These are phyloP conservation scores for Globisporangium paroecandrum DNA, from an alignment of 352 stramenopile species.

Conservation along the genomic window DNA sequence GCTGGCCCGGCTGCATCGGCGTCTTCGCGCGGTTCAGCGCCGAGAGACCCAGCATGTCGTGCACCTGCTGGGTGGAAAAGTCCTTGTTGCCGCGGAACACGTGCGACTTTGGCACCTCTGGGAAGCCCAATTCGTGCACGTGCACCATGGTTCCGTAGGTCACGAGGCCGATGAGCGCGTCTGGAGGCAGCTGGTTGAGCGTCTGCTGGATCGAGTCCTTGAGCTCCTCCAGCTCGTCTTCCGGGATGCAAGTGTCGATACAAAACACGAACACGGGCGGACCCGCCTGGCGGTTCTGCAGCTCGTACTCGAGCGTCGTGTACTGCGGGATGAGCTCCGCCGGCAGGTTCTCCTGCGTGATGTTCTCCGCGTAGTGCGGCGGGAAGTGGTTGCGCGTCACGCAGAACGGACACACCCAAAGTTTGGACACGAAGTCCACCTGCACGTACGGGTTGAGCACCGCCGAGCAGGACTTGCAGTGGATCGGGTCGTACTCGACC, in stretches of 20 bases:
- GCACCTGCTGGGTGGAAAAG: constrained; percentile 93
- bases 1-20: constrained; percentile 45
- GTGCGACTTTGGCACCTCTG: constrained; percentile 95
- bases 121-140: constrained; percentile 98
- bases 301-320: constrained; percentile 99
- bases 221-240: constrained; percentile 96
- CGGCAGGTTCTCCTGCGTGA: constrained; percentile 97
- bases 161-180: constrained; percentile 97
- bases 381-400: constrained; percentile 98
- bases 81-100: constrained; percentile 99
- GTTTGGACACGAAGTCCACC: constrained; percentile 98
- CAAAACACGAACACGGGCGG: constrained; percentile 98
- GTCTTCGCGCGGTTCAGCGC: constrained; percentile 53
- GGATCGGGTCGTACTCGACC: constrained; percentile 98
- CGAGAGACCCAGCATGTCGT: constrained; percentile 94
- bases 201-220: constrained; percentile 98
- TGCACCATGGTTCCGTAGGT: constrained; percentile 99
- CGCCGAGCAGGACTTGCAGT: constrained; percentile 96
- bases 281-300: constrained; percentile 90
- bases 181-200: constrained; percentile 96
- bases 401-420: constrained; percentile 99
- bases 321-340: constrained; percentile 99
- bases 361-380: constrained; percentile 93
- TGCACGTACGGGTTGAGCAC: constrained; percentile 99
- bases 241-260: constrained; percentile 97